Base-by-base conservation (phyloP, 106 monocot species). In the Dendrobium huoshanense region DNA sequence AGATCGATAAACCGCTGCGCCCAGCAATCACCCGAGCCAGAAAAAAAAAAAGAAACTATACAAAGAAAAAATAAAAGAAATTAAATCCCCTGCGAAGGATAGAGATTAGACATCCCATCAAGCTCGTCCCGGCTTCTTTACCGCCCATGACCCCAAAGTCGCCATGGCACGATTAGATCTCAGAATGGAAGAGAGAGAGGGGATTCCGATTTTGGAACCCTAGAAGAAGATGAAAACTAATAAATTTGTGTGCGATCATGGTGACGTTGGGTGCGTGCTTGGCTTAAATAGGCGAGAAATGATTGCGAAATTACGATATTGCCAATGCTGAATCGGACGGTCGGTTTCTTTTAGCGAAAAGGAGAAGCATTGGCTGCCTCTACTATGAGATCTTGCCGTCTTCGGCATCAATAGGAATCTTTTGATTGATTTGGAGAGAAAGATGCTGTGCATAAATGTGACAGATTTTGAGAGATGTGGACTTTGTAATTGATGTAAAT, bases 1-100 rank as follows among this genome's bases (percentile, higher is more conserved):
- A 68, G 88, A 84, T 88, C 88, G 88, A 88, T 85, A 88, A 88
- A 80, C 88, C 88, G 79, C 88, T 88, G 88, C 88, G 79, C 82
- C 88, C 88, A 70, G 82, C 7, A 43, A 40, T 17, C 72, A 72
- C 72, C 40, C 64, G 2, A 65, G 1, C n/a, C 24, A 64, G 6
- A 64, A n/a, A 65, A 65, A 65, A 51, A 51, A 15, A 51, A 51
- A 51, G 25, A 65, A 65, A 4, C 25, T 4, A 58, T 19, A 18
- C 64, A 25, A 65, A 65, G 1, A 65, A 65, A 27, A 65, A 8
- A 15, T 13, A 13, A 51, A 13, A 51, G 15, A 64, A 7, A 65
- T 25, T n/a, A 65, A 65, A 65, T 65, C 64, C 64, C 5, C n/a
- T 7, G 2, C 51, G 25, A 65, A 65, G 6, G 15, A 65, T 13